These are phyloP conservation scores for Lepiota brunneoincarnata DNA, from an alignment of 768 basidiomycete genomes.

Conservation along the genomic window DNA sequence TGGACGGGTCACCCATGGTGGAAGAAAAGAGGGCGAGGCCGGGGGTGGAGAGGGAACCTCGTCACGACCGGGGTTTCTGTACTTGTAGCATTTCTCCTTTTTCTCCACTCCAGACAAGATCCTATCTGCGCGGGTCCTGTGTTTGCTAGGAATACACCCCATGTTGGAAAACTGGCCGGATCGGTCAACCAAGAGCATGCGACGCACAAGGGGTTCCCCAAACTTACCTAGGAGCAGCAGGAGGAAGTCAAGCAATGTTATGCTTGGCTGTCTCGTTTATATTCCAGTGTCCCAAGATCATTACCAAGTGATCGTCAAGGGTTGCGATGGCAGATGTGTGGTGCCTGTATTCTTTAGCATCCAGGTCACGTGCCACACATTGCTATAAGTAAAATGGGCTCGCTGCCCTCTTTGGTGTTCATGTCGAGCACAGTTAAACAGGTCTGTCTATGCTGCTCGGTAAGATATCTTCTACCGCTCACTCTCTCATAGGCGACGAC, in stretches of 20 bases:
- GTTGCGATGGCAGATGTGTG: constrained; percentile 4
- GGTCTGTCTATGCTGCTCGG: constrained; percentile 18
- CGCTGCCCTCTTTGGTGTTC: constrained; percentile 1
- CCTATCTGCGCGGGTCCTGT: constrained; percentile 15
- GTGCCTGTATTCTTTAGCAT: not conserved
- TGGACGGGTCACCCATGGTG: constrained; percentile 5
- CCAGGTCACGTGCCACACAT: constrained; percentile 6
- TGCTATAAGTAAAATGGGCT: not conserved
- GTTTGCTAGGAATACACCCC: constrained; percentile 44
- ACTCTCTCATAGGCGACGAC: constrained; percentile 45
- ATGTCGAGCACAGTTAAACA: constrained; percentile 36
- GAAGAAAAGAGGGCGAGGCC: not conserved
- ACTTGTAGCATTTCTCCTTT: not conserved
- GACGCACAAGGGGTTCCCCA: too few species aligned
- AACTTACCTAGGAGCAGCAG: not conserved
- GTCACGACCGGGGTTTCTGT: constrained; percentile 5
- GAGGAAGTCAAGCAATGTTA: not conserved
- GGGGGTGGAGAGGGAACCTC: constrained; percentile 8
- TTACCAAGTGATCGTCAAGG: constrained; percentile 3
- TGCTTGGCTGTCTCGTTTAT: not conserved
- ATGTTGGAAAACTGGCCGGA: constrained; percentile 17
- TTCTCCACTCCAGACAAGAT: not conserved
- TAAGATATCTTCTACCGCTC: constrained; percentile 10
- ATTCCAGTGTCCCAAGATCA: not conserved
- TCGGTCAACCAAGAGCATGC: too few species aligned